Evolutionary conservation across 2,329 filamentous ascomycete species (phyloP).

Genomic region (Hysterium pulicare): DNA sequence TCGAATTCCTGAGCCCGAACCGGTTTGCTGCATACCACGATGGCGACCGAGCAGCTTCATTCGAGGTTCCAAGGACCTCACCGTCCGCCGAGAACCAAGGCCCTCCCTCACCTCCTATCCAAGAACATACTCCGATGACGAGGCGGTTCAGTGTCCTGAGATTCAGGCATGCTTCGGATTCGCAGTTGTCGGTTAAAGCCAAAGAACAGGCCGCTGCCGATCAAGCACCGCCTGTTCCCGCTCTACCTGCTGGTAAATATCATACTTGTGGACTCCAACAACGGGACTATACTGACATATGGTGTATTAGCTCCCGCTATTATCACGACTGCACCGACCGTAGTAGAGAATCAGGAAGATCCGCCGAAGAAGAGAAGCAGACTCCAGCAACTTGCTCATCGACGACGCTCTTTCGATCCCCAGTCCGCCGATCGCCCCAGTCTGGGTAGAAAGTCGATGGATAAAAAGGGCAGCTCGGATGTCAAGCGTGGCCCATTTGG

Average conservation of each 20-base stretch:
- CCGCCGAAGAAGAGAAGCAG: conserved; percentile 25
- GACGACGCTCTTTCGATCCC: conserved; percentile 37
- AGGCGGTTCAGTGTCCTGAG: conserved; percentile 67
- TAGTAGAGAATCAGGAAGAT: conserved; percentile 32
- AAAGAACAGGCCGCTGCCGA: conserved; percentile 66
- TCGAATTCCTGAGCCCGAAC: conserved; percentile 19
- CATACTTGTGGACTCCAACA: conserved; percentile 3
- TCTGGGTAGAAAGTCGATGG: conserved; percentile 34
- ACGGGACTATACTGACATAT: conserved; percentile 19
- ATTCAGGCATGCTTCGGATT: conserved; percentile 90
- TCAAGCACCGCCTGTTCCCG: conserved; percentile 41
- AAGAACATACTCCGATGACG: conserved; percentile 37
- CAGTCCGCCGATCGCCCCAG: conserved; percentile 23
- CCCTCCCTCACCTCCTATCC: conserved; percentile 29
- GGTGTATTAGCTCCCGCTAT: conserved; percentile 57
- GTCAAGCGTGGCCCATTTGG: conserved; percentile 24
- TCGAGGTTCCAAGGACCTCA: conserved; percentile 21
- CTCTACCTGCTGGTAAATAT: conserved; percentile 29
- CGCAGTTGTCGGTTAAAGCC: conserved; percentile 74
- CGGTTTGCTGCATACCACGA: conserved; percentile 32
- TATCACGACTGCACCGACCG: conserved; percentile 87
- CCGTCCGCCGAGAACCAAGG: conserved; percentile 16
- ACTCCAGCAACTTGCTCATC: conserved; percentile 33
- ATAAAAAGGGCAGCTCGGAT: conserved; percentile 28
- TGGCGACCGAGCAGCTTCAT: conserved; percentile 23